phyloP scores from a whole-genome alignment of 371 early-diverging fungal species.

The Circinella umbellata region DNA sequence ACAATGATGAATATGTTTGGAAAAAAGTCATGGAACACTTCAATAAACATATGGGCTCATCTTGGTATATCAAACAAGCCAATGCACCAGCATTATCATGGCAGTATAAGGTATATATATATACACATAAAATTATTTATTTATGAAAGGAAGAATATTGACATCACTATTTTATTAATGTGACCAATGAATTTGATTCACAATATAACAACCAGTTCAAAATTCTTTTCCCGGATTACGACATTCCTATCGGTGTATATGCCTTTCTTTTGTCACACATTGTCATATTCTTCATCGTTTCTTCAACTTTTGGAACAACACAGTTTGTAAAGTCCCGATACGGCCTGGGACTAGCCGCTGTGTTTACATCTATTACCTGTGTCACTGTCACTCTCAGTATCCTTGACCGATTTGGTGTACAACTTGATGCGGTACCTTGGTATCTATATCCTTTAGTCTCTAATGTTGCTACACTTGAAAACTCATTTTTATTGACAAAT shows the following conservation, averaged over 20 bases:
- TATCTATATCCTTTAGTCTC: constrained; percentile 70
- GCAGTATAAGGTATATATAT: constrained; percentile 17
- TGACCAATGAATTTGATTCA: too few relatives aligned
- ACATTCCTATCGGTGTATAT: constrained; percentile 9
- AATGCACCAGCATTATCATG: constrained; percentile 19
- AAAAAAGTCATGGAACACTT: constrained; percentile 13
- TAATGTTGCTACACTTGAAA: constrained; percentile 75
- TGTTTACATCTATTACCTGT: constrained; percentile 39
- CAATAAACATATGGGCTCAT: constrained; percentile 30
- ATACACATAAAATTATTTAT: too few relatives aligned
- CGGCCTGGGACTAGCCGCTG: constrained; percentile 69
- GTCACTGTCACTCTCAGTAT: constrained; percentile 32
- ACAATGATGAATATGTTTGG: constrained; percentile 8
- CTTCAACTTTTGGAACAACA: constrained; percentile 60
- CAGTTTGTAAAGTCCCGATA: constrained; percentile 75
- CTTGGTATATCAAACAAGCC: constrained; percentile 1
- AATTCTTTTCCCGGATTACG: constrained; percentile 9
- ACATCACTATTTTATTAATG: too few relatives aligned
- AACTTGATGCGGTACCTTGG: constrained; percentile 32
- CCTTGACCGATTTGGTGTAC: constrained; percentile 22
- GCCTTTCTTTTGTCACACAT: constrained; percentile 15
- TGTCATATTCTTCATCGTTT: constrained; percentile 54
- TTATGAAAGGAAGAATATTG: too few relatives aligned
- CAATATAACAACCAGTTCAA: neutral
- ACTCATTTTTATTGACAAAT: constrained; percentile 70